Evolutionary conservation across 2,329 filamentous ascomycete genomes (phyloP).

Genomic region (Sphaerulina musiva): DNA sequence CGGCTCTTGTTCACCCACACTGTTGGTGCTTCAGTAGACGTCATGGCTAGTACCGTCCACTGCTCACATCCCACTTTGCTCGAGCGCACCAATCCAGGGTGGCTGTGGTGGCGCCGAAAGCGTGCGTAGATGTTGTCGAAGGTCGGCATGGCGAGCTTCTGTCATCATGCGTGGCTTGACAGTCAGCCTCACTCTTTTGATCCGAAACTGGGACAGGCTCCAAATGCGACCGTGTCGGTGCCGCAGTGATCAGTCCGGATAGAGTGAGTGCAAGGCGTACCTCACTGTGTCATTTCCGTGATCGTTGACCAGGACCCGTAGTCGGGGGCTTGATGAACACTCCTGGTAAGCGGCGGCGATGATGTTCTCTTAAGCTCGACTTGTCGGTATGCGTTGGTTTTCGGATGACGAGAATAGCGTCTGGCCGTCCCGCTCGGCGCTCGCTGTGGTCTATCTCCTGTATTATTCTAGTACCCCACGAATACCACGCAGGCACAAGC

Average conservation of each 20-base stretch:
- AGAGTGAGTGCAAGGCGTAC: neutral
- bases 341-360: too few relatives aligned
- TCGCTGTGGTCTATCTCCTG: neutral
- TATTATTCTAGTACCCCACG: neutral
- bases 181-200: constrained; percentile 2
- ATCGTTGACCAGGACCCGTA: neutral
- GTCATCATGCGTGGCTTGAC: constrained; percentile 3
- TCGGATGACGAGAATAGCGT: neutral
- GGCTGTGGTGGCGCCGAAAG: constrained; percentile 7
- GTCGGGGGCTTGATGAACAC: neutral
- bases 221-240: neutral
- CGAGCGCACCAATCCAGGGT: neutral
- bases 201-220: neutral
- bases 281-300: neutral
- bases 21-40: neutral
- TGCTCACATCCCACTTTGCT: neutral
- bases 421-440: neutral
- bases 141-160: neutral
- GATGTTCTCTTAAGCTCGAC: neutral
- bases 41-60: neutral
- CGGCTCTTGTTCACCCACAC: neutral
- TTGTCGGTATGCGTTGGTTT: constrained; percentile 5
- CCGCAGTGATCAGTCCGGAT: neutral
- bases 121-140: neutral
- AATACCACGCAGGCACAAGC: neutral